These are phyloP conservation scores for Ophiostoma pallidulum DNA, from an alignment of 2,329 filamentous ascomycete genomes.

Conservation along the genomic window DNA sequence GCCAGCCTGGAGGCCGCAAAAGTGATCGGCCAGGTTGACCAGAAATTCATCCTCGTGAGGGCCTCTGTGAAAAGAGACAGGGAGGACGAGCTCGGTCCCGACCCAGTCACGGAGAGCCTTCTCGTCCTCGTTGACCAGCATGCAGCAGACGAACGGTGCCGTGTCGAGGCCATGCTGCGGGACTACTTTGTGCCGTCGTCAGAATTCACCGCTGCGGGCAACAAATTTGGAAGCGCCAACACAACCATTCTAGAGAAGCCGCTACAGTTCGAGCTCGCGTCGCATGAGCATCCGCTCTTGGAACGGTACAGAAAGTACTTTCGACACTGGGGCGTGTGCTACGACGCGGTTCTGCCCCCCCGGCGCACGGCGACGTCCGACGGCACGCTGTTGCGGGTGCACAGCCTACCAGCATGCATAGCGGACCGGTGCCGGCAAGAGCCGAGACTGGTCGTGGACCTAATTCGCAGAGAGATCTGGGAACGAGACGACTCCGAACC, in stretches of 20 bases:
- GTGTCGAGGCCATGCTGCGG: constrained; percentile 62
- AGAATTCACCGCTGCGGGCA: constrained; percentile 15
- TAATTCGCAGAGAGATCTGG: constrained; percentile 71
- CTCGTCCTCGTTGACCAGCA: constrained; percentile 86
- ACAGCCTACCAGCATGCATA: constrained; percentile 59
- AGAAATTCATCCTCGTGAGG: constrained; percentile 75
- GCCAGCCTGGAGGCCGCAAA: constrained; percentile 47
- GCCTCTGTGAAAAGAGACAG: constrained; percentile 26
- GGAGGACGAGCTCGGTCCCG: not conserved
- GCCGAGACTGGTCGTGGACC: constrained; percentile 59
- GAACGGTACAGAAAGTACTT: constrained; percentile 47
- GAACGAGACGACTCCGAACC: constrained; percentile 40
- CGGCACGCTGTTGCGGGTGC: constrained; percentile 36
- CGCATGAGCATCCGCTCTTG: constrained; percentile 52
- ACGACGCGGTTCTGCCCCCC: constrained; percentile 30
- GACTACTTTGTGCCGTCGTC: constrained; percentile 33
- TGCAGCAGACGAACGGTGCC: constrained; percentile 81
- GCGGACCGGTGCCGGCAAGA: constrained; percentile 65
- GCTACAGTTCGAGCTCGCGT: constrained; percentile 55
- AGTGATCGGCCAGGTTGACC: constrained; percentile 75
- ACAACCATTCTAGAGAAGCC: constrained; percentile 38
- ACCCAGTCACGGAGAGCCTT: constrained; percentile 21
- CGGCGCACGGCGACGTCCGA: not conserved
- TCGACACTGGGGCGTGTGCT: constrained; percentile 63
- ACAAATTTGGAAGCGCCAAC: constrained; percentile 3